phyloP scores from a whole-genome alignment of 2,329 filamentous ascomycete genomes.

The Monascus ruber region DNA sequence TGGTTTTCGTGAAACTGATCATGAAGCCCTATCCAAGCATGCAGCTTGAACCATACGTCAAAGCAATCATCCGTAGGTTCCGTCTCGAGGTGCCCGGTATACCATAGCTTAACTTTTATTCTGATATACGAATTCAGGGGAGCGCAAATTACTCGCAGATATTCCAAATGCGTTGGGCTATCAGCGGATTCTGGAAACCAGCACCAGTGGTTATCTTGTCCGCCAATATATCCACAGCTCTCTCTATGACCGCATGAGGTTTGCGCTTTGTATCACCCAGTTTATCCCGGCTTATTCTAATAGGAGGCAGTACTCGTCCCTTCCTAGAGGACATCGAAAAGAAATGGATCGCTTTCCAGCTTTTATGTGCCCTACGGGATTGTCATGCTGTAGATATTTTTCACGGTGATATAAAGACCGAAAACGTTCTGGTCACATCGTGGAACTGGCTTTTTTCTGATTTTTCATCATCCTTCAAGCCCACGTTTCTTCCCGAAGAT shows the following conservation, averaged over 20 bases:
- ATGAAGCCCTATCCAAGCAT: constrained; percentile 83
- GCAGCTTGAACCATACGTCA: constrained; percentile 67
- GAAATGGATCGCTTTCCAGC: constrained; percentile 95
- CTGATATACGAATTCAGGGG: constrained; percentile 40
- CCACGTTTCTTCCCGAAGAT: constrained; percentile 81
- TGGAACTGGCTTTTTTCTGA: constrained; percentile 99
- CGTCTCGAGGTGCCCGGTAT: not conserved
- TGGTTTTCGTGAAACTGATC: constrained; percentile 88
- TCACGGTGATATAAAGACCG: constrained; percentile 96
- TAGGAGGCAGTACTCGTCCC: constrained; percentile 63
- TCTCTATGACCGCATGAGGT: constrained; percentile 81
- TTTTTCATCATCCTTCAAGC: constrained; percentile 93
- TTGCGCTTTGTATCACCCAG: constrained; percentile 4
- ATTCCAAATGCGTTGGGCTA: constrained; percentile 87
- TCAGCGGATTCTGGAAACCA: constrained; percentile 82
- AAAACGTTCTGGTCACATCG: constrained; percentile 88
- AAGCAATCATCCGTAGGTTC: constrained; percentile 58
- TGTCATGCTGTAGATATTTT: constrained; percentile 82
- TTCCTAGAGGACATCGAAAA: constrained; percentile 97
- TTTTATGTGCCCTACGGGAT: constrained; percentile 83
- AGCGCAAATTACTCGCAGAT: constrained; percentile 65
- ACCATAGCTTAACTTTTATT: not conserved
- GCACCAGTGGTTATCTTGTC: constrained; percentile 82
- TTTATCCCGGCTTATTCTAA: too few relatives aligned
- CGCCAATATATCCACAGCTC: constrained; percentile 95